phyloP scores from a whole-genome alignment of 148 eudicot species.

The Polygonum aviculare region DNA sequence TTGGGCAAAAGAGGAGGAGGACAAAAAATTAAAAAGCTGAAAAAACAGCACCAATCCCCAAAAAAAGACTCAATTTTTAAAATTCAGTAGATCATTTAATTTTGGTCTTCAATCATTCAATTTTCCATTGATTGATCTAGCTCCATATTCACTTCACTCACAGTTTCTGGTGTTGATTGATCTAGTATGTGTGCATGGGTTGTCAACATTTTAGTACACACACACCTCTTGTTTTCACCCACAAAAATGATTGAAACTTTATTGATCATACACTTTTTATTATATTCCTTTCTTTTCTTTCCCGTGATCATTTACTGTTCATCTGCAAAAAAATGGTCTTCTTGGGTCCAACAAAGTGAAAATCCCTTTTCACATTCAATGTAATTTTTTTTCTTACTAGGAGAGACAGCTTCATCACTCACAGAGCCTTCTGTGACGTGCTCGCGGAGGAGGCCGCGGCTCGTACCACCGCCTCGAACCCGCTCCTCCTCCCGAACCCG shows the following conservation, averaged over 20 bases:
- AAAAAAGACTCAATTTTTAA: background rate
- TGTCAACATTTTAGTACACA: conserved; percentile 1
- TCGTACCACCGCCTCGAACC: conserved; percentile 33
- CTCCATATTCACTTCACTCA: background rate
- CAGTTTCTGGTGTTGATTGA: background rate
- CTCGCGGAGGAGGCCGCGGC: conserved; percentile 87
- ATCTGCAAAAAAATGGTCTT: conserved; percentile 2
- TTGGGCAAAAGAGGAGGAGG: too few species aligned
- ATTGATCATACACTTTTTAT: background rate
- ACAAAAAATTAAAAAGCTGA: background rate
- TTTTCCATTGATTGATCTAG: background rate
- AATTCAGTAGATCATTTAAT: background rate
- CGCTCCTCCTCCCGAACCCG: conserved; percentile 24
- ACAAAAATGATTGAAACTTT: conserved; percentile 7
- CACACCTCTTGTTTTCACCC: background rate
- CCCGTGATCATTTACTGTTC: background rate
- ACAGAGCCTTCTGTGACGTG: conserved; percentile 94
- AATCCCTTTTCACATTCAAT: too few species aligned
- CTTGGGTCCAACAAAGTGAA: background rate
- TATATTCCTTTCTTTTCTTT: background rate
- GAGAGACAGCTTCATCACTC: conserved; percentile 98
- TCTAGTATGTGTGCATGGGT: background rate
- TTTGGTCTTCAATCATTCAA: background rate
- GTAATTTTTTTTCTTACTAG: conserved; percentile 21
- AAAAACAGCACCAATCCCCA: conserved; percentile 6